phyloP scores from a whole-genome alignment of 83 land plant genomes.

The Diphasiastrum complanatum region DNA sequence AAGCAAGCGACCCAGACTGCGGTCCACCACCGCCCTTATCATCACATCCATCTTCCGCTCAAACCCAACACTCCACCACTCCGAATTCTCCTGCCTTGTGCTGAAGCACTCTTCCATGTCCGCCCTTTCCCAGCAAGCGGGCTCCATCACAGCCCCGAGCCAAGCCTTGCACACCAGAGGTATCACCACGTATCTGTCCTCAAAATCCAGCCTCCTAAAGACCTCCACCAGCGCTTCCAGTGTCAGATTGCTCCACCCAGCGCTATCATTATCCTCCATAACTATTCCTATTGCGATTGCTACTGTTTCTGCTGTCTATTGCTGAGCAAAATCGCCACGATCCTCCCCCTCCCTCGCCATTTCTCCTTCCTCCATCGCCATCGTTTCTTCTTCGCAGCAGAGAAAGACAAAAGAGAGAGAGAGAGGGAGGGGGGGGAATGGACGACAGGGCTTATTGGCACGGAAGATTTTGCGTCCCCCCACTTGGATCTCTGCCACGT shows the following conservation, averaged over 20 bases:
- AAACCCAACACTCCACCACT: constrained; percentile 6
- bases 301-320: too few species aligned
- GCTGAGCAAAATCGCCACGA: too few species aligned
- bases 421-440: too few species aligned
- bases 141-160: constrained; percentile 22
- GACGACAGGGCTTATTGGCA: too few species aligned
- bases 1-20: constrained; percentile 9
- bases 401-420: too few species aligned
- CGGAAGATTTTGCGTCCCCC: too few species aligned
- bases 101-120: constrained; percentile 15
- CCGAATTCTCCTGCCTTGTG: constrained; percentile 5
- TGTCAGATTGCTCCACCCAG: constrained; percentile 11
- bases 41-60: constrained; percentile 17
- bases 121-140: constrained; percentile 12
- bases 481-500: too few species aligned
- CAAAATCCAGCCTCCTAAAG: constrained; percentile 3
- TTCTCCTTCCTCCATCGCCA: too few species aligned
- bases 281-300: too few species aligned
- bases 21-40: constrained; percentile 18
- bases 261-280: too few species aligned
- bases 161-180: constrained; percentile 32
- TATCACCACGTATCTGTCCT: constrained; percentile 14
- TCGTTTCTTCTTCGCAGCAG: too few species aligned
- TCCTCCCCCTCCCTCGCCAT: too few species aligned
- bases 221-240: constrained; percentile 19